A percentile compares a stretch with the other conserved stretches of the same genome.
Conservation (phyloP, 2,329 filamentous ascomycete genomes). For the Penicillium olsonii region DNA sequence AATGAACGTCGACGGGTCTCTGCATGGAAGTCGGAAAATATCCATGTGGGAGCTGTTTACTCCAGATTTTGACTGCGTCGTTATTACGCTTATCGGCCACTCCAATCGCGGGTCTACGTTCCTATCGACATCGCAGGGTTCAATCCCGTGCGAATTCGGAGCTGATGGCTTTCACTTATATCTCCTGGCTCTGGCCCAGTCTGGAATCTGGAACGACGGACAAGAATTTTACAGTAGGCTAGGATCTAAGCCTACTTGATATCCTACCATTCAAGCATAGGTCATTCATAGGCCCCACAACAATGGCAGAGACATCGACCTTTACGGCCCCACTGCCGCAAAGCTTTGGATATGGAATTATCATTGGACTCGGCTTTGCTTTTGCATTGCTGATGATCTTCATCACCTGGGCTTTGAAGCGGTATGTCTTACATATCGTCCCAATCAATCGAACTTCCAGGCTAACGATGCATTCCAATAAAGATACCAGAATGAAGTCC, state of each 20-base stretch:
- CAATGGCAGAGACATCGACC: constrained; percentile 27
- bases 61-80: neutral
- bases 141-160: constrained; percentile 24
- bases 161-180: constrained; percentile 5
- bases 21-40: no score
- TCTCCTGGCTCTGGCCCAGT: neutral
- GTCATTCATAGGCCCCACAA: neutral
- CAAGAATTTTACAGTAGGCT: no score
- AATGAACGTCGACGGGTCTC: no score
- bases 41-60: no score
- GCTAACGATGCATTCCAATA: constrained; percentile 1
- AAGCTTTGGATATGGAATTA: constrained; percentile 75
- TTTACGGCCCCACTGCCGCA: constrained; percentile 48
- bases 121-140: constrained; percentile 24
- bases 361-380: constrained; percentile 70
- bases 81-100: constrained; percentile 19
- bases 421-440: constrained; percentile 38
- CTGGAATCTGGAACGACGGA: no score
- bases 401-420: constrained; percentile 69
- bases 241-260: neutral
- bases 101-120: constrained; percentile 1
- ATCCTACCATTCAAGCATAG: no score
- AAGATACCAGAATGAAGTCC: constrained; percentile 69
- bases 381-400: constrained; percentile 76
- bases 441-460: neutral